A percentile compares a stretch with the other conserved stretches of the same genome.
Conservation (phyloP, 208 protist genomes). For the Crithidia fasciculata region DNA sequence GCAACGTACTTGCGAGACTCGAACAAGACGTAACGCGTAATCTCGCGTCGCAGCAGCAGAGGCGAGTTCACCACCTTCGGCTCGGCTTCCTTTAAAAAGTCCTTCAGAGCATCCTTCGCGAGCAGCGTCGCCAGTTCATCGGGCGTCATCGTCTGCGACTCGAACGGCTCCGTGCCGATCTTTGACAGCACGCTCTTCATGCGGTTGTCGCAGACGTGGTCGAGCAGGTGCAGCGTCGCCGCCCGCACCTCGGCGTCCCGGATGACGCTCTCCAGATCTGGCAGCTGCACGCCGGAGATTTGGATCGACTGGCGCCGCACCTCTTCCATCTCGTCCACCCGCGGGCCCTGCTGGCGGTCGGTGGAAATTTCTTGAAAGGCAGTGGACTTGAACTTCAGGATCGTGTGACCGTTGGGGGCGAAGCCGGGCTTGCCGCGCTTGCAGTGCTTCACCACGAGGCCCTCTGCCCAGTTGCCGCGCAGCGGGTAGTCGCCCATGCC, state of each 20-base stretch:
- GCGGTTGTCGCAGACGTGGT: slow-evolving; percentile 84
- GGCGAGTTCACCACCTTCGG: slow-evolving; percentile 61
- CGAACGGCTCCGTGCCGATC: slow-evolving; percentile 81
- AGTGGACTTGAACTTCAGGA: slow-evolving; percentile 89
- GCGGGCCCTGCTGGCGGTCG: slow-evolving; percentile 70
- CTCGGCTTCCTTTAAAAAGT: slow-evolving; percentile 84
- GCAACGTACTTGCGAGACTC: slow-evolving; percentile 66
- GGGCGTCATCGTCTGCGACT: slow-evolving; percentile 60
- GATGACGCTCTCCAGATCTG: slow-evolving; percentile 69
- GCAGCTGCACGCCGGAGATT: slow-evolving; percentile 70
- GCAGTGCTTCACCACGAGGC: slow-evolving; percentile 79
- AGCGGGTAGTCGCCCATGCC: slow-evolving; percentile 89
- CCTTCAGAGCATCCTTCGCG: slow-evolving; percentile 80
- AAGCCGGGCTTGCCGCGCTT: slow-evolving; percentile 66
- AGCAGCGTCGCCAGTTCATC: slow-evolving; percentile 72
- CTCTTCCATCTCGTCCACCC: slow-evolving; percentile 72
- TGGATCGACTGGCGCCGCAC: slow-evolving; percentile 58
- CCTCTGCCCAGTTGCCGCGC: slow-evolving; percentile 83
- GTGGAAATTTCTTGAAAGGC: slow-evolving; percentile 89
- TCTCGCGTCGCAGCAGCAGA: slow-evolving; percentile 64
- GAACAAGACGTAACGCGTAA: slow-evolving; percentile 69
- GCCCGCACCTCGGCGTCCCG: slow-evolving; percentile 50
- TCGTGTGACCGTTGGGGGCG: slow-evolving; percentile 59
- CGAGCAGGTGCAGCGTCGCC: slow-evolving; percentile 49
- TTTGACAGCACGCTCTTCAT: slow-evolving; percentile 85